Percentiles rank a stretch among this genome's conserved stretches.
These are phyloP conservation scores for Neonectria sp. DNA, from an alignment of 2,329 filamentous ascomycete species.

Conservation along the genomic window DNA sequence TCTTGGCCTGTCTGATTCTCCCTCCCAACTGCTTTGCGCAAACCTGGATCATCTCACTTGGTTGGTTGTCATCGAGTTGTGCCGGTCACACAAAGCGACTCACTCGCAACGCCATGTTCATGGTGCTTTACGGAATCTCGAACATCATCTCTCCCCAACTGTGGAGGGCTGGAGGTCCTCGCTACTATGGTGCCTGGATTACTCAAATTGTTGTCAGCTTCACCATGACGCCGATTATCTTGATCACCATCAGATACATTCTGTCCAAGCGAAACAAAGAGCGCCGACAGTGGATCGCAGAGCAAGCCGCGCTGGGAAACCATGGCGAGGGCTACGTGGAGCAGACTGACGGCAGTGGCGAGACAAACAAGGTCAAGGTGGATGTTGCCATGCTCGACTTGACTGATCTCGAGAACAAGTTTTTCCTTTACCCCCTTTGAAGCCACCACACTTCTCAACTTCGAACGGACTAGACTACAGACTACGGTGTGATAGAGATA, in stretches of 20 bases:
- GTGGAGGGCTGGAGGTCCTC: constrained; percentile 33
- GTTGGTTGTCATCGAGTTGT: constrained; percentile 39
- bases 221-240: constrained; percentile 32
- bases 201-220: constrained; percentile 40
- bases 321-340: constrained; percentile 28
- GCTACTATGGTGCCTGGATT: constrained; percentile 41
- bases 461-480: neutral
- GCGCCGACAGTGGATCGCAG: constrained; percentile 26
- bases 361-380: constrained; percentile 36
- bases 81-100: constrained; percentile 61
- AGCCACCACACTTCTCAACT: neutral
- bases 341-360: constrained; percentile 27
- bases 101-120: constrained; percentile 56
- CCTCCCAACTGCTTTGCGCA: constrained; percentile 35
- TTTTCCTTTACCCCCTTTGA: constrained; percentile 34
- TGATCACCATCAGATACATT: constrained; percentile 22
- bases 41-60: constrained; percentile 36
- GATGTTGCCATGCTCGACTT: constrained; percentile 40
- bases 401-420: constrained; percentile 43
- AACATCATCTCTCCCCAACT: constrained; percentile 57
- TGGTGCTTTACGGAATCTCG: constrained; percentile 53
- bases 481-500: neutral
- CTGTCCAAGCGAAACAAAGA: constrained; percentile 23
- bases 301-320: constrained; percentile 30
- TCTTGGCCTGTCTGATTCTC: constrained; percentile 43